phyloP scores from a whole-genome alignment of 306 rosid genomes.

The Vigna unguiculata region DNA sequence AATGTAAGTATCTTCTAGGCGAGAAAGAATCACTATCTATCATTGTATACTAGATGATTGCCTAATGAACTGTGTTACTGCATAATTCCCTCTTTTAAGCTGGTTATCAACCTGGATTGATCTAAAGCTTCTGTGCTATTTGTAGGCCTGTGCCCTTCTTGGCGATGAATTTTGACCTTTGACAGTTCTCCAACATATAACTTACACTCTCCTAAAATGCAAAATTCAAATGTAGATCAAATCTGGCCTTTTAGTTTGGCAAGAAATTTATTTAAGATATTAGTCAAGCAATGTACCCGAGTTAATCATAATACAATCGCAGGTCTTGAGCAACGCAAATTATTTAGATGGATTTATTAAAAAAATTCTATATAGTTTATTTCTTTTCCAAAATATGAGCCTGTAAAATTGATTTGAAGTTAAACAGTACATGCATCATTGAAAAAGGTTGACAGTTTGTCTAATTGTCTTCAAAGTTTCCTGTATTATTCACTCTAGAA shows the following conservation, averaged over 20 bases:
- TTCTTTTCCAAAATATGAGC: neutral
- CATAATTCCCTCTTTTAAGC: neutral
- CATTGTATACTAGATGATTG: conserved; percentile 25
- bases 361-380: neutral
- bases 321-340: conserved; percentile 10
- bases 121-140: conserved; percentile 33
- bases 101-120: conserved; percentile 31
- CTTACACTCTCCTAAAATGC: neutral
- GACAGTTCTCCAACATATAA: neutral
- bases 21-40: conserved; percentile 9
- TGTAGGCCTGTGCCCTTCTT: neutral
- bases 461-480: neutral
- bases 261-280: conserved; percentile 10
- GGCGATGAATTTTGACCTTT: neutral
- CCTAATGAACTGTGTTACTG: neutral
- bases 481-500: neutral
- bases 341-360: conserved; percentile 13
- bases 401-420: conserved; percentile 23
- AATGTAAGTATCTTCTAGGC: conserved; percentile 70
- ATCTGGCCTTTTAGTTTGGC: neutral
- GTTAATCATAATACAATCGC: conserved; percentile 19
- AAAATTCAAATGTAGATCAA: conserved; percentile 19
- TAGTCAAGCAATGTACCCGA: conserved; percentile 20
- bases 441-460: conserved; percentile 10
- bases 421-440: conserved; percentile 20